Evolutionary conservation across 2,329 filamentous ascomycete genomes (phyloP), one percentile per base, ranked within the genome.

Genomic region (Westerdykella ornata): DNA sequence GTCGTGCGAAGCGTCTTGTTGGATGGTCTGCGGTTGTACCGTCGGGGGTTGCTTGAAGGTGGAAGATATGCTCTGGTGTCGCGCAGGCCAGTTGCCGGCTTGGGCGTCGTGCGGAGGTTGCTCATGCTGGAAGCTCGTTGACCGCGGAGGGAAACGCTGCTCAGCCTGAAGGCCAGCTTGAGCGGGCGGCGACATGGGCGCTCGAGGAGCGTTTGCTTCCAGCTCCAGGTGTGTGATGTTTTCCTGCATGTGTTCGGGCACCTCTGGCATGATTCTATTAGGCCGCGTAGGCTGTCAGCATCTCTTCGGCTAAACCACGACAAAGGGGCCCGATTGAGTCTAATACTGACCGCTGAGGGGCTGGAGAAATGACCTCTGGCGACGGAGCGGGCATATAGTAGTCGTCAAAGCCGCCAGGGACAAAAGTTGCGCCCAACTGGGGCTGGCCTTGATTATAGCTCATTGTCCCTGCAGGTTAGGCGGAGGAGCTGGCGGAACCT

Each of bases 211-310:
- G 76, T 71, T 67, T 70, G 84, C 84, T 72, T 88, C 82, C 46
- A 88, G 76, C 74, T 96, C 89, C 72, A 98, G 80, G 66, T 89
- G 83, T 59, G 90, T 85, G 52, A 98, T 78, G 68, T 86, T 90
- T 60, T 94, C 84, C 71, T 95, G 88, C 80, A 98, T 96, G 69
- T 95, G 90, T 69, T 90, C 85, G 54, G 90, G 88, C 52, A 96
- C 88, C 75, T 96, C 88, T 65, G 88, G 86, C 81, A 90, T 95
- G 60, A 94, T 81, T 72, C 88, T 94, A n/a, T n/a, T n/a, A 67
- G 62, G 35, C 43, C 41, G 32, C 33, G 36, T 35, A 28, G 34
- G 38, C n/a, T 11, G 30, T 33, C 30, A 33, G 30, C 30, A 33
- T 33, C n/a, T 33, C 9, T 14, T 33, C n/a, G 30, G 37, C 38